These are phyloP conservation scores for Beverwykella pulmonaria DNA, from an alignment of 495 filamentous ascomycete species.

Conservation along the genomic window DNA sequence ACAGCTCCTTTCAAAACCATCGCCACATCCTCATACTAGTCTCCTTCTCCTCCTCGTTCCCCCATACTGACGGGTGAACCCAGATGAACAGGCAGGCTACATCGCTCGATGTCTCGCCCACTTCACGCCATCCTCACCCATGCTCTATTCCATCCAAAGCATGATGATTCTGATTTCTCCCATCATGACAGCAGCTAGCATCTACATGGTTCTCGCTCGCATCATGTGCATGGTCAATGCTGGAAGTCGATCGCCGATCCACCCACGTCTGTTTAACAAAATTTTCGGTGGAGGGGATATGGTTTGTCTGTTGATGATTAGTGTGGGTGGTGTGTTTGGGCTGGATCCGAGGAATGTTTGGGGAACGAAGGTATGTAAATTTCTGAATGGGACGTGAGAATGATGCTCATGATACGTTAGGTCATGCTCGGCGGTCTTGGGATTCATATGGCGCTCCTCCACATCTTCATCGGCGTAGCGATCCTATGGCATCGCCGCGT, in stretches of 20 bases:
- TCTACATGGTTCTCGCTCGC: not conserved
- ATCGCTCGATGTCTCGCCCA: not conserved
- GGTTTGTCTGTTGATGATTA: not conserved
- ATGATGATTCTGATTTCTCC: slow-evolving; percentile 5
- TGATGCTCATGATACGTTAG: not conserved
- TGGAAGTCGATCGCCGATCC: not conserved
- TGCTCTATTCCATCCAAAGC: not conserved
- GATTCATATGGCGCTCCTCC: not conserved
- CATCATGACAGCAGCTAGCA: not conserved
- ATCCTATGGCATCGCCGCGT: not conserved
- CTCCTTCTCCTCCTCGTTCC: not conserved
- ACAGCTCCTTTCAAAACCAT: too few species aligned
- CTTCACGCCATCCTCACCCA: not conserved
- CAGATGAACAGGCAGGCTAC: not conserved
- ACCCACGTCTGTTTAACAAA: not conserved
- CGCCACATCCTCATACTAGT: not conserved
- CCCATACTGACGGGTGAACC: not conserved
- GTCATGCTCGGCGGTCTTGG: not conserved
- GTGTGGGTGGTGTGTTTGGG: not conserved
- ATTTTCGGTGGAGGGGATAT: not conserved
- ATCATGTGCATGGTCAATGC: not conserved
- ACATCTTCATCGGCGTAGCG: not conserved
- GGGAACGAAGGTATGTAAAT: not conserved
- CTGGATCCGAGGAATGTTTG: not conserved
- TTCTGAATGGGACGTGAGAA: not conserved